These are phyloP conservation scores for Mortierella sp. DNA, from an alignment of 371 early-diverging fungal species.

Conservation along the genomic window DNA sequence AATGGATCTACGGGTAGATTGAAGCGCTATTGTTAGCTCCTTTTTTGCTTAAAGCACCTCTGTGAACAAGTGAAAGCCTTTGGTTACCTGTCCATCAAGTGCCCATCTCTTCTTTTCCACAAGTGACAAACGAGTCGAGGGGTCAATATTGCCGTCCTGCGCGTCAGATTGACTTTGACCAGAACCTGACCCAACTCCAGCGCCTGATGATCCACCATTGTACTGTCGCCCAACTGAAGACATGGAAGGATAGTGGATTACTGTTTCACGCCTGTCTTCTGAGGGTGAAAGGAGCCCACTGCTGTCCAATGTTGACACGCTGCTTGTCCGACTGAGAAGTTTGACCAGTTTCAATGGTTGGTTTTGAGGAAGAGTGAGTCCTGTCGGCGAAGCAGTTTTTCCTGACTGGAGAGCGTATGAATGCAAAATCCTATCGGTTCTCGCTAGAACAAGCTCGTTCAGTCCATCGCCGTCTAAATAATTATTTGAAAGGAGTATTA, in stretches of 20 bases:
- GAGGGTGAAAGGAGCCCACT: conserved; percentile 52
- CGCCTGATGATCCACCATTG: conserved; percentile 9
- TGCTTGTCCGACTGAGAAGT: conserved; percentile 46
- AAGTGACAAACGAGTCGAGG: conserved; percentile 39
- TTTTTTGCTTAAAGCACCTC: background rate
- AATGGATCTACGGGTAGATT: conserved; percentile 31
- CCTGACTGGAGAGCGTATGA: conserved; percentile 60
- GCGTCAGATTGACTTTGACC: conserved; percentile 12
- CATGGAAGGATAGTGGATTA: conserved; percentile 48
- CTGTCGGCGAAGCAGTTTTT: conserved; percentile 29
- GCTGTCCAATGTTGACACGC: conserved; percentile 50
- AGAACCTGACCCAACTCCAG: background rate
- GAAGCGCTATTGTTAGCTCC: background rate
- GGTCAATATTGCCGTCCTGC: conserved; percentile 16
- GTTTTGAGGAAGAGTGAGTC: conserved; percentile 19
- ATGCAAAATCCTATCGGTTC: conserved; percentile 88
- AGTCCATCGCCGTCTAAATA: conserved; percentile 76
- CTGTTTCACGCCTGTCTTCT: conserved; percentile 43
- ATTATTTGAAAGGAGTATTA: background rate
- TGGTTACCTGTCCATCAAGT: conserved; percentile 69
- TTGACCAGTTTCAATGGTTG: conserved; percentile 37
- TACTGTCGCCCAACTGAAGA: conserved; percentile 26
- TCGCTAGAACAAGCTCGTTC: conserved; percentile 83
- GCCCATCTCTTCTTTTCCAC: conserved; percentile 72
- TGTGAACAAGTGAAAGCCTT: background rate